These are phyloP conservation scores for Jackrogersella minutella DNA, from an alignment of 495 filamentous ascomycete genomes.

Conservation along the genomic window DNA sequence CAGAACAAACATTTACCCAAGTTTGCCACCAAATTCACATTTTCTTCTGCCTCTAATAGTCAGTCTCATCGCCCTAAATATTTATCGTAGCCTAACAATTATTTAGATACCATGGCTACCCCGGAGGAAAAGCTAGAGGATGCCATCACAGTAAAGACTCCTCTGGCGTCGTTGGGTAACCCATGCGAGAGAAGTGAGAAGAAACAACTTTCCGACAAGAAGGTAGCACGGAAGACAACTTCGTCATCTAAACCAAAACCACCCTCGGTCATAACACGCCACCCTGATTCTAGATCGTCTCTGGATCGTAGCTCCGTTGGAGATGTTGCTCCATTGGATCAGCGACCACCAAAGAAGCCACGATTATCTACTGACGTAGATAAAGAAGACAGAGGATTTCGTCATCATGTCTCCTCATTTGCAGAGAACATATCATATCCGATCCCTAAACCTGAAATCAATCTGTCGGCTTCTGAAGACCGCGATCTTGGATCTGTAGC, in stretches of 20 bases:
- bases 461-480: conserved; percentile 10
- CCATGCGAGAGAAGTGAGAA: conserved; percentile 35
- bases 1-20: neutral
- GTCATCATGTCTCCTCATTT: conserved; percentile 6
- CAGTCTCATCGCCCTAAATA: neutral
- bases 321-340: conserved; percentile 7
- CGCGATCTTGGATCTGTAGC: conserved; percentile 20
- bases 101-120: conserved; percentile 1
- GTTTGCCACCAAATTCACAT: neutral
- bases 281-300: conserved; percentile 2
- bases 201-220: conserved; percentile 36
- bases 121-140: conserved; percentile 20
- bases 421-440: conserved; percentile 11
- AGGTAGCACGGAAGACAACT: conserved; percentile 37
- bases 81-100: neutral
- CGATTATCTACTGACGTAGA: conserved; percentile 12
- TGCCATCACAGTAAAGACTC: conserved; percentile 33
- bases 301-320: neutral
- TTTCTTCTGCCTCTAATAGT: neutral
- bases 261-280: neutral
- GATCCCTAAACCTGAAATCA: conserved; percentile 7
- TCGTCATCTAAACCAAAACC: conserved; percentile 9
- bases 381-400: neutral
- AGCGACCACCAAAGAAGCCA: conserved; percentile 28
- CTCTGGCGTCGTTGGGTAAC: neutral